Evolutionary conservation across 208 protist species (phyloP).

Genomic region (Pavlovales sp.): DNA sequence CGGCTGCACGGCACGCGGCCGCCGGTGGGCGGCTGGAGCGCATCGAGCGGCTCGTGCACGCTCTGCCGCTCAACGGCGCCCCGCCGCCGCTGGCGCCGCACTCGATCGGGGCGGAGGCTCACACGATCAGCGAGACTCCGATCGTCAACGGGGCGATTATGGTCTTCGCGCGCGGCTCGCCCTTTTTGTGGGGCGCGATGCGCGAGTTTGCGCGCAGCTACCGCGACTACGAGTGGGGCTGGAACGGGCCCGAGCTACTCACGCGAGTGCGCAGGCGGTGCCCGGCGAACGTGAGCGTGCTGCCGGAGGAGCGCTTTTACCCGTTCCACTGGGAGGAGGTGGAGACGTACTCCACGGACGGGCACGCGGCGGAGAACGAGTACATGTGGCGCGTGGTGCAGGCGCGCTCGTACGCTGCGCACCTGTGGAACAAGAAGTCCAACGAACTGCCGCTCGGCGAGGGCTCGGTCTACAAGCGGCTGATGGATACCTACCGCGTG

Average conservation of each 20-base stretch:
- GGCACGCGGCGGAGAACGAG: neutral
- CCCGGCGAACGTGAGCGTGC: neutral
- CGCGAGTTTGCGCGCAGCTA: neutral
- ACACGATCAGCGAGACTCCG: neutral
- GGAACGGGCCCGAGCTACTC: conserved; percentile 25
- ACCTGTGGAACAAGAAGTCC: conserved; percentile 26
- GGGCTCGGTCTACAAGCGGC: neutral
- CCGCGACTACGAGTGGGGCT: neutral
- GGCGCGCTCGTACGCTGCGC: neutral
- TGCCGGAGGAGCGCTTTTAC: conserved; percentile 3
- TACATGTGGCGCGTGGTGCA: neutral
- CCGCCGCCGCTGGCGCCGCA: neutral
- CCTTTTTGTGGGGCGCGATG: conserved; percentile 1
- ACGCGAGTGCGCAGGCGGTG: conserved; percentile 8
- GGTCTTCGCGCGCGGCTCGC: neutral
- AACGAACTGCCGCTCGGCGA: neutral
- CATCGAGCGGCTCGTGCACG: too few relatives aligned
- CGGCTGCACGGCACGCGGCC: too few relatives aligned
- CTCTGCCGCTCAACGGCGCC: too few relatives aligned
- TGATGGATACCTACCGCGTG: neutral
- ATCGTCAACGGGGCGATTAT: conserved; percentile 20
- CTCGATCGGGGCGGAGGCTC: neutral
- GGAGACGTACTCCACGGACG: neutral
- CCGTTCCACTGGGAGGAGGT: conserved; percentile 27
- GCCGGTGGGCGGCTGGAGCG: too few relatives aligned